Evolutionary conservation across 768 basidiomycete species (phyloP), one percentile per base, ranked within the genome.

Genomic region (Coprinopsis sp.): DNA sequence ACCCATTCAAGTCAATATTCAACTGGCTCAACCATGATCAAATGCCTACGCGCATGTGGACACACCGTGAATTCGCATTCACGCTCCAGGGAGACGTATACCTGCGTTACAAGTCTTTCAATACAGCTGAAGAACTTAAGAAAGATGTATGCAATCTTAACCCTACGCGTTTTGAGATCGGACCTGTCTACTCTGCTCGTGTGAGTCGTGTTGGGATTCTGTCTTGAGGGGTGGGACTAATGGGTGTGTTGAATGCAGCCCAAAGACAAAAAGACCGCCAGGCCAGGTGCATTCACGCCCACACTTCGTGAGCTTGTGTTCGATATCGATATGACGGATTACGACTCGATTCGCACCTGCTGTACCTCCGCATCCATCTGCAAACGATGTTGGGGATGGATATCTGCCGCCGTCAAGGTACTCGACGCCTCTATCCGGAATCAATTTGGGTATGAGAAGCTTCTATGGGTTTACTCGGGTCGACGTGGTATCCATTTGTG

Each of bases 251-350:
- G 23, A n/a, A 3, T 44, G 22, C 60, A 96, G 91, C 95, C 95
- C 2, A 75, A 81, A 58, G 95, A 97, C 71, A 87, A 80, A 61
- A 94, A 94, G 59, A 84, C 88, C 0, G 72, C 91, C 13, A 68
- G 72, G 5, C 56, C 69, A 8, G 80, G 81, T 10, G 70, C 83
- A n/a, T 83, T 97, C 54, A 71, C 75, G 34, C 92, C 96, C 0
- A 62, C 79, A 27, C 78, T 81, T 52, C 85, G 96, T 49, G 96
- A 98, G 63, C 84, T 99, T 33, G 95, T 98, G 1, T 96, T 99
- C 62, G 96, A 99, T 80, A 97, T 99, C 62, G 96, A 99, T 67
- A 97, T 99, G 96, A 95, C 96, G 13, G 96, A 99, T 67, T 99
- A 98, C 67, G 95, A 99, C 62, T 73, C 83, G 36, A 79, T 98